phyloP scores from a whole-genome alignment of 306 rosid species.

The Begonia masoniana region DNA sequence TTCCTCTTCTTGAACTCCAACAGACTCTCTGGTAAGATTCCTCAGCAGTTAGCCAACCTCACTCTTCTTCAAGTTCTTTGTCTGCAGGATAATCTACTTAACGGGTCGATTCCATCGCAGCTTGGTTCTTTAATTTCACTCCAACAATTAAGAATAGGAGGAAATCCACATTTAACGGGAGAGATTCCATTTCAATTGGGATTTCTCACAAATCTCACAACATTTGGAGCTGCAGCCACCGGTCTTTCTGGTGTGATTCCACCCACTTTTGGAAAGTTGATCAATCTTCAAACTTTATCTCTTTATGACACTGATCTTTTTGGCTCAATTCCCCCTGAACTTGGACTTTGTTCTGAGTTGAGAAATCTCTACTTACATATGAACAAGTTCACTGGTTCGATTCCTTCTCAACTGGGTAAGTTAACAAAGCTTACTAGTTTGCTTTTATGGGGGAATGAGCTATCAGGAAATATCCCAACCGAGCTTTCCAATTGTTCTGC shows the following conservation, averaged over 20 bases:
- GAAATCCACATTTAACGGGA: slow-evolving; percentile 74
- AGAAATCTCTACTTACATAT: slow-evolving; percentile 67
- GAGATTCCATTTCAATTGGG: slow-evolving; percentile 66
- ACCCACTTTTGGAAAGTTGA: slow-evolving; percentile 68
- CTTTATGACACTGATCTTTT: slow-evolving; percentile 74
- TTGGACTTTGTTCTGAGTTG: slow-evolving; percentile 73
- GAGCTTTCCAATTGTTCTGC: slow-evolving; percentile 83
- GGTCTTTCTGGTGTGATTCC: slow-evolving; percentile 82
- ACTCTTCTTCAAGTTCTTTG: slow-evolving; percentile 62
- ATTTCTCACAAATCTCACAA: slow-evolving; percentile 66
- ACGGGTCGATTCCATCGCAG: slow-evolving; percentile 75
- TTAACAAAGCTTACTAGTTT: slow-evolving; percentile 73
- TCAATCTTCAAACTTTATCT: slow-evolving; percentile 68
- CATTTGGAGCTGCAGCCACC: slow-evolving; percentile 88
- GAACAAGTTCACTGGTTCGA: slow-evolving; percentile 70
- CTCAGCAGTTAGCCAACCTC: slow-evolving; percentile 50
- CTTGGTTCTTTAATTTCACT: slow-evolving; percentile 63
- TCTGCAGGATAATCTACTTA: slow-evolving; percentile 67
- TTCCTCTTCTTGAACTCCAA: slow-evolving; percentile 73
- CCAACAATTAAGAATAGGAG: slow-evolving; percentile 84
- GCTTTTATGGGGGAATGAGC: slow-evolving; percentile 70
- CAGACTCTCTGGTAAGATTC: slow-evolving; percentile 47
- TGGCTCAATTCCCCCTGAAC: slow-evolving; percentile 65
- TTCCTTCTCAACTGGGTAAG: slow-evolving; percentile 63
- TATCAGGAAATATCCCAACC: slow-evolving; percentile 65